phyloP scores from a whole-genome alignment of 306 rosid species.

The Cicer yamashitae region DNA sequence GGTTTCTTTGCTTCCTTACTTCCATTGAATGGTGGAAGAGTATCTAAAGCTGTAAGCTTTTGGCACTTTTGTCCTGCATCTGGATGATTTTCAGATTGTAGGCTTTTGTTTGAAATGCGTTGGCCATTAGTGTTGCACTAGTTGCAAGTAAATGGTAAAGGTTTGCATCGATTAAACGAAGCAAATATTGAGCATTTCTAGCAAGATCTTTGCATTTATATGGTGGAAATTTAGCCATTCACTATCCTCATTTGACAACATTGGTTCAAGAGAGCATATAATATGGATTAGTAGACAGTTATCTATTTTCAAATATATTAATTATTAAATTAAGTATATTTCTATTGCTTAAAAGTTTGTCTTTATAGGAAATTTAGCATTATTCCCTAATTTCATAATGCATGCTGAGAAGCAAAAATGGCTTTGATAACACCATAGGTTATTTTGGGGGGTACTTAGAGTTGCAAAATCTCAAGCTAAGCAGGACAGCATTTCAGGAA shows the following conservation, averaged over 20 bases:
- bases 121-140: background rate
- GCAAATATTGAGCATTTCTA: background rate
- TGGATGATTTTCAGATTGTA: background rate
- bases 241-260: background rate
- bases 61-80: no score
- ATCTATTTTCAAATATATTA: background rate
- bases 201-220: conserved; percentile 5
- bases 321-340: background rate
- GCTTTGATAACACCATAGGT: background rate
- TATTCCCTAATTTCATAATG: conserved; percentile 25
- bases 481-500: background rate
- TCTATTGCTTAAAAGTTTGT: conserved; percentile 3
- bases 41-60: background rate
- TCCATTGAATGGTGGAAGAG: background rate
- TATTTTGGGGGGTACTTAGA: background rate
- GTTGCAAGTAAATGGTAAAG: conserved; percentile 3
- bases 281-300: background rate
- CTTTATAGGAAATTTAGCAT: background rate
- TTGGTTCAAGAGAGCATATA: background rate
- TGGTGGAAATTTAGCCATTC: background rate
- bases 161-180: background rate
- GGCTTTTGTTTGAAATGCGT: background rate
- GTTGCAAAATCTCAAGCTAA: background rate
- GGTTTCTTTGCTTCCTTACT: no score
- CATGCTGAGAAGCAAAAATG: background rate